Percentiles rank a stretch among this genome's conserved stretches.
These are phyloP conservation scores for Pueraria montana DNA, from an alignment of 306 rosid species.

Conservation along the genomic window DNA sequence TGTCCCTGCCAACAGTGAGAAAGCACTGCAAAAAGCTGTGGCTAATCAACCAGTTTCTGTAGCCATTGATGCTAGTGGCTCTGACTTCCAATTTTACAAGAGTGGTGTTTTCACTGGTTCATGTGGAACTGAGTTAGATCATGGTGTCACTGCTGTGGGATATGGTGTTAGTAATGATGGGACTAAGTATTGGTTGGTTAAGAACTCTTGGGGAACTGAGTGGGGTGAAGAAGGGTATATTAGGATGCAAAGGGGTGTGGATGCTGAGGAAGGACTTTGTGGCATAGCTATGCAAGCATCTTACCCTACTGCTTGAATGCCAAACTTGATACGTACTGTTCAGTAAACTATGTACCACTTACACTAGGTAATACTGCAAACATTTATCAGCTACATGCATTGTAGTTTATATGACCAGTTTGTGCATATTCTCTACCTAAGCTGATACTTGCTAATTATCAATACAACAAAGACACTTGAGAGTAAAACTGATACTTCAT, in stretches of 20 bases:
- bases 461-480: conserved; percentile 11
- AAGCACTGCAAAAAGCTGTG: conserved; percentile 51
- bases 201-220: no score
- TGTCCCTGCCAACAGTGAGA: no score
- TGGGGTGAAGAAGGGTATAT: no score
- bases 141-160: no score
- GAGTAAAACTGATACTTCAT: not conserved
- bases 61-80: no score
- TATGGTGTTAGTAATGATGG: no score
- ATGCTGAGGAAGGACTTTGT: no score
- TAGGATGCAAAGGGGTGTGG: no score
- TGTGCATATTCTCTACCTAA: not conserved
- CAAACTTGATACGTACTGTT: not conserved
- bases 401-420: not conserved
- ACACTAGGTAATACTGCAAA: not conserved
- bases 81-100: no score
- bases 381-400: not conserved
- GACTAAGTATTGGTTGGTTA: no score
- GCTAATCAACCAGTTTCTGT: conserved; percentile 46
- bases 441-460: not conserved
- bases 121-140: no score
- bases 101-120: conserved; percentile 56
- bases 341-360: not conserved
- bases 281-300: conserved; percentile 67
- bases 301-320: conserved; percentile 47